Percentiles rank a stretch among this genome's conserved stretches.
phyloP scores from a whole-genome alignment of 2,329 filamentous ascomycete species.

The Diaporthe vexans region DNA sequence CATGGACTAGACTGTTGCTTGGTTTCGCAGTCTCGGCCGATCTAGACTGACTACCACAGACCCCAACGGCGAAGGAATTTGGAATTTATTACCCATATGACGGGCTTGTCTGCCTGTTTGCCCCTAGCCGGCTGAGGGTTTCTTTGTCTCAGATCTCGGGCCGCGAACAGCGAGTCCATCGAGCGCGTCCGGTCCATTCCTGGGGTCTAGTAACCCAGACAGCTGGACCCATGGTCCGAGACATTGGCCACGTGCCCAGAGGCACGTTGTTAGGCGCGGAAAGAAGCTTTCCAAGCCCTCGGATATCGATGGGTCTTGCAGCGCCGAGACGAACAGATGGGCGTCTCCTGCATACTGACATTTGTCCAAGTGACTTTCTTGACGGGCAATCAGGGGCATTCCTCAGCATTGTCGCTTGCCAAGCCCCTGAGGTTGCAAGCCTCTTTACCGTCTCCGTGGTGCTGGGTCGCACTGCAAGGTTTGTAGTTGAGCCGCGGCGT shows the following conservation, averaged over 20 bases:
- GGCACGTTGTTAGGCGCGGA: neutral
- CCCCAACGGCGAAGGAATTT: neutral
- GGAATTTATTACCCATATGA: neutral
- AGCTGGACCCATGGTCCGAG: neutral
- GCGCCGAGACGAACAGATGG: constrained; percentile 13
- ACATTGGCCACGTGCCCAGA: constrained; percentile 9
- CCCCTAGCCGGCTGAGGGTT: constrained; percentile 10
- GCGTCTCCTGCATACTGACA: neutral
- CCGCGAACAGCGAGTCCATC: neutral
- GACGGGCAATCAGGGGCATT: neutral
- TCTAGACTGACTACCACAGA: no score
- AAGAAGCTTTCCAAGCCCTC: constrained; percentile 26
- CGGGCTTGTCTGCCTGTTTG: neutral
- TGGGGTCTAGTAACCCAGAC: neutral
- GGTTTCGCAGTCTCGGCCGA: neutral
- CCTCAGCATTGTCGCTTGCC: neutral
- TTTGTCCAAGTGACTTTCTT: neutral
- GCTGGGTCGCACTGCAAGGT: constrained; percentile 10
- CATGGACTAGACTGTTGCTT: neutral
- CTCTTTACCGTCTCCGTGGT: constrained; percentile 26
- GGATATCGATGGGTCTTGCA: constrained; percentile 24
- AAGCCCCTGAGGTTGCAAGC: constrained; percentile 15
- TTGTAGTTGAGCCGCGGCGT: constrained; percentile 23
- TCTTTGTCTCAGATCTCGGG: constrained; percentile 22
- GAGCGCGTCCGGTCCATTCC: neutral